Evolutionary conservation across 148 eudicot genomes (phyloP), one percentile per base, ranked within the genome.

Genomic region (Vaccinium corymbosum): DNA sequence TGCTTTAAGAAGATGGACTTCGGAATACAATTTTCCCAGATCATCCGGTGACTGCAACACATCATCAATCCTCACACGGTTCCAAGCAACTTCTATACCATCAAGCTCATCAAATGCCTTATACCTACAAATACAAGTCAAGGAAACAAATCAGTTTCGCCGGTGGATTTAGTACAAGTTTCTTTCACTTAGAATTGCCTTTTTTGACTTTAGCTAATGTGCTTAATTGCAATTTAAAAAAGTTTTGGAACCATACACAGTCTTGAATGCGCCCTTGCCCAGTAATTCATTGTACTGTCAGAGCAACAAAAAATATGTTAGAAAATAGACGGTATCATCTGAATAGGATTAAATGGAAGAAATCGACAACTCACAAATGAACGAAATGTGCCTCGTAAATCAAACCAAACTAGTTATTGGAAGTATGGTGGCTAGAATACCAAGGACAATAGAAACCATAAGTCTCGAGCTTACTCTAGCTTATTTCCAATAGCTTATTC

Each of bases 21-120:
- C 97, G 52, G 91, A 87, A 85, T 93, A 88, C 51, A 94, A 80
- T 83, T 93, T 96, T 82, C 89, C 94, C 81, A 93, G 84, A 84
- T 93, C 97, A 78, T 91, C 92, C 25, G 93, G 90, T 70, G 94
- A 88, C 66, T 81, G 91, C 83, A 94, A 83, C 66, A 92, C 90
- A 85, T 93, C 95, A 74, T 90, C 91, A 19, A 93, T 89, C 85
- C 87, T 93, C 68, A 96, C 93, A 50, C 94, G 93, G 84, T 91
- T 94, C 98, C 99, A 94, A 72, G 99, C 99, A 79, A 96, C 95
- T 89, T 96, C 99, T 77, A 94, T 91, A 42, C 99, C 99, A 81
- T 93, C 95, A 56, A 90, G 89, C 87, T 91, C 94, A 68, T 96
- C 99, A 80, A 96, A 96, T 66, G 90, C 95, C 89, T 90, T 94